Percentiles rank a stretch among this genome's conserved stretches.
phyloP scores from a whole-genome alignment of 192 early-diverging fungal genomes.

The Phycomyces blakesleeanus region DNA sequence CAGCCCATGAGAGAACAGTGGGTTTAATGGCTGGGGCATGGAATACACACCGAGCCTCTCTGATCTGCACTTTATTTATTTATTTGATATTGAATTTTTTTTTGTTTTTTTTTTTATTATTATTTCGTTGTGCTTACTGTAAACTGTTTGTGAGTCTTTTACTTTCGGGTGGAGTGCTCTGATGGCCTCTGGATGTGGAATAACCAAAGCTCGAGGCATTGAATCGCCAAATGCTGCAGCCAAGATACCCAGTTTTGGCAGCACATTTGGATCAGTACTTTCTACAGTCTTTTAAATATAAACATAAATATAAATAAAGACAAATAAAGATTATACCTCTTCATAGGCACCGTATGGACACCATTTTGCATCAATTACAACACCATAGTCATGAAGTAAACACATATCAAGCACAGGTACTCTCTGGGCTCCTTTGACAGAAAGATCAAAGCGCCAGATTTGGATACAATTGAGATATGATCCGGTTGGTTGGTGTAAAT shows the following conservation, averaged over 20 bases:
- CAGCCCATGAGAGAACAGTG: slow-evolving; percentile 13
- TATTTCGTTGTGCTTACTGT: neutral
- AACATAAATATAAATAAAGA: too few relatives aligned
- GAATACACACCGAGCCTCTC: slow-evolving; percentile 7
- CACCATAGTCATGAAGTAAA: slow-evolving; percentile 38
- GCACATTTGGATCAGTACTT: neutral
- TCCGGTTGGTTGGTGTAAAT: slow-evolving; percentile 1
- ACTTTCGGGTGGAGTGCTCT: neutral
- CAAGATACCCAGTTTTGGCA: slow-evolving; percentile 37
- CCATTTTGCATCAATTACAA: slow-evolving; percentile 35
- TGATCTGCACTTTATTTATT: slow-evolving; percentile 14
- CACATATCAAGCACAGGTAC: slow-evolving; percentile 35
- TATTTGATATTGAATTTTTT: neutral
- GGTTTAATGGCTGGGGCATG: neutral
- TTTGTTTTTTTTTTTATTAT: neutral
- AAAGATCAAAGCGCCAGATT: slow-evolving; percentile 35
- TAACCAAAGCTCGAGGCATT: slow-evolving; percentile 21
- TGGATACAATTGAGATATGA: slow-evolving; percentile 33
- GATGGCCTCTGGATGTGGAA: slow-evolving; percentile 34
- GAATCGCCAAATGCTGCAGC: slow-evolving; percentile 35
- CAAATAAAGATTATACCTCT: too few relatives aligned
- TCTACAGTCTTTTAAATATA: neutral
- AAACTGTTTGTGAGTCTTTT: neutral
- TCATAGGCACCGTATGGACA: slow-evolving; percentile 44
- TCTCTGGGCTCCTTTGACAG: neutral